Base-by-base conservation (phyloP, 2,329 filamentous ascomycete genomes). In the Colletotrichum sublineola region DNA sequence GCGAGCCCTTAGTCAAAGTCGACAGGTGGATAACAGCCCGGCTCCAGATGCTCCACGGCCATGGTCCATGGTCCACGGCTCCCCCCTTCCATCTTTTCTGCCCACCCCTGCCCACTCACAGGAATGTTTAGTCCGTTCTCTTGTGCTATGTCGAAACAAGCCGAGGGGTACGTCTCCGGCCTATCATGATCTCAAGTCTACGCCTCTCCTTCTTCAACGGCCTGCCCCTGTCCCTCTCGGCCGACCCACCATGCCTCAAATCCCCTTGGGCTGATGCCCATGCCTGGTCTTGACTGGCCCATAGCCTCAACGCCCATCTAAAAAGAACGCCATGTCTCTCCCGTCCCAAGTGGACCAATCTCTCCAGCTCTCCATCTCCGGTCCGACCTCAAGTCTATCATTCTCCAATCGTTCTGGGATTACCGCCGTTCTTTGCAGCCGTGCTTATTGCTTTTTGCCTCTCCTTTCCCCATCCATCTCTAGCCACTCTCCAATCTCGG, bases 211-310 rank as follows among this genome's bases (percentile, higher is more conserved):
- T 74, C 63, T 73, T 69, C 66, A 68, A 62, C 73, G 63, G 56
- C 74, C 71, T 60, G 74, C 75, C 77, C 76, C 77, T 77, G 75
- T 74, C 71, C 75, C 77, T 77, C 77, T 79, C 75, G 75, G 74
- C 71, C 76, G 77, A 79, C 80, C 81, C 79, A 78, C 77, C 75
- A 78, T 80, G 80, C 82, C 76, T 83, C 82, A 79, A 82, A 83
- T 81, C 78, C 73, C 75, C 76, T 76, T 76, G 77, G 76, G 74
- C 74, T 76, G 74, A 79, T 77, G 77, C 77, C 67, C 71, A 80
- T 80, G 79, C 78, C 80, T 78, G 77, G 77, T 76, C 76, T 77
- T 78, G 74, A 82, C 77, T 82, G 81, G 81, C 63, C 65, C 44
- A 62, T 38, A 70, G 67, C 75, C 76, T 80, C 77, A 76, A 79